Conservation (phyloP, 352 stramenopile species). For the Phytophthora agathidicida region DNA sequence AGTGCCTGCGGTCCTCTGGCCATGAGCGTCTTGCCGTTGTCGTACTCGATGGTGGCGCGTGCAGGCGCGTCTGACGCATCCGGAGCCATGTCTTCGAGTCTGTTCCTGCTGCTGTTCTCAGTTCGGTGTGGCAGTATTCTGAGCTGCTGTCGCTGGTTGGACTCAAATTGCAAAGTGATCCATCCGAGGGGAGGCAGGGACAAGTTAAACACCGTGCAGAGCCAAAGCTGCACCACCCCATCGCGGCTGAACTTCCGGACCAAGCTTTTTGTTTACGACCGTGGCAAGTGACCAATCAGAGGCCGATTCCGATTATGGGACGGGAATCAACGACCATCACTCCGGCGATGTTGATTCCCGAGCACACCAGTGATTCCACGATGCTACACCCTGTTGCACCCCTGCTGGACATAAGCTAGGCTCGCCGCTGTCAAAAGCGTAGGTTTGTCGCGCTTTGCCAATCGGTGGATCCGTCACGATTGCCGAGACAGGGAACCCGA, state of each 20-base stretch:
- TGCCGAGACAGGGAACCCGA: too few relatives aligned
- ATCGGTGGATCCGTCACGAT: too few relatives aligned
- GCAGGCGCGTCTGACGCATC: background rate
- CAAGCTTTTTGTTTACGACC: slow-evolving; percentile 17
- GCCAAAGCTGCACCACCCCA: too few relatives aligned
- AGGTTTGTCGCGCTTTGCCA: too few relatives aligned
- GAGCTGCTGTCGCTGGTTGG: slow-evolving; percentile 13
- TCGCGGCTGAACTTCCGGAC: background rate
- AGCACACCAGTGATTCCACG: too few relatives aligned
- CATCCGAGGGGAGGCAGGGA: too few relatives aligned
- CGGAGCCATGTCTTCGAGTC: background rate
- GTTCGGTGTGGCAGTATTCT: background rate
- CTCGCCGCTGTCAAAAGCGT: background rate
- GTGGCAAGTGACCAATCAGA: slow-evolving; percentile 8
- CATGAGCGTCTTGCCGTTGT: slow-evolving; percentile 35
- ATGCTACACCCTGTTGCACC: too few relatives aligned
- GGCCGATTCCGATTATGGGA: slow-evolving; percentile 9
- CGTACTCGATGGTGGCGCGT: slow-evolving; percentile 30
- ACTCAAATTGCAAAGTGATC: slow-evolving; percentile 23
- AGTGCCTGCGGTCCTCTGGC: slow-evolving; percentile 30
- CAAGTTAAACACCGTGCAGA: too few relatives aligned
- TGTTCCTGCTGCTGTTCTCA: background rate
- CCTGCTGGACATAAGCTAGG: background rate
- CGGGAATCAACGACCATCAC: slow-evolving; percentile 23
- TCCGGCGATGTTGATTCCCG: slow-evolving; percentile 10